Evolutionary conservation across 2,329 filamentous ascomycete species (phyloP), one percentile per base, ranked within the genome.

Genomic region (Talaromyces sp.): DNA sequence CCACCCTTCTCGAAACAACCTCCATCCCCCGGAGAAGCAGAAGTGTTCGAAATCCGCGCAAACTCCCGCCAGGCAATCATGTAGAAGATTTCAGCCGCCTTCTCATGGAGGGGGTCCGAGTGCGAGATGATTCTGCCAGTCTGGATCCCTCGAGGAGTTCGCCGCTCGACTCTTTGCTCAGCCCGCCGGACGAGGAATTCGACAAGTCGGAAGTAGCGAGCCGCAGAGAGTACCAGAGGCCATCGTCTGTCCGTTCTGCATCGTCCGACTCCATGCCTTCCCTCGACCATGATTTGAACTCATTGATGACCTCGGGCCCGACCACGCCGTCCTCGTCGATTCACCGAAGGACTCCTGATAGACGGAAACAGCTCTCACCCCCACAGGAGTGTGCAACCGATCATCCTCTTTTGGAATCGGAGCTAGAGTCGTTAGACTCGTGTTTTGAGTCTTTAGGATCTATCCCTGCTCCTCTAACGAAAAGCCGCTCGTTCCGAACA

Each of bases 191-290:
- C 52, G 78, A 81, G 50, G 71, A 77, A 8, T 69, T 68, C 26
- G 71, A 75, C 49, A 79, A 78, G 64, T 70, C 77, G 51, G 65
- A 69, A 3, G 66, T 72, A 21, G 70, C 67, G 61, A 80, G 74
- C 65, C 75, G 81, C 24, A 73, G 67, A n/a, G 75, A 78, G 58
- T 74, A 77, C 64, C 78, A 80, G 58, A 73, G 75, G 0, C 71
- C 71, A 19, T 69, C 76, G 43, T 80, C 78, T 7, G 74, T 77
- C 1, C 73, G 81, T 58, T 86, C 84, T 1, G 73, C 81, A 19
- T 87, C 84, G 2, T 81, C 78, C 65, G 83, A 85, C n/a, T 86
- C 84, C 0, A 76, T 84, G 58, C 81, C 83, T 0, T 84, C 82
- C 1, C 75, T 85, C 14, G 79, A 79, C 3, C 78, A 78, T 49